Percentiles rank a stretch among this genome's conserved stretches.
phyloP scores from a whole-genome alignment of 176 grass and related monocot genomes.

The Canna indica region DNA sequence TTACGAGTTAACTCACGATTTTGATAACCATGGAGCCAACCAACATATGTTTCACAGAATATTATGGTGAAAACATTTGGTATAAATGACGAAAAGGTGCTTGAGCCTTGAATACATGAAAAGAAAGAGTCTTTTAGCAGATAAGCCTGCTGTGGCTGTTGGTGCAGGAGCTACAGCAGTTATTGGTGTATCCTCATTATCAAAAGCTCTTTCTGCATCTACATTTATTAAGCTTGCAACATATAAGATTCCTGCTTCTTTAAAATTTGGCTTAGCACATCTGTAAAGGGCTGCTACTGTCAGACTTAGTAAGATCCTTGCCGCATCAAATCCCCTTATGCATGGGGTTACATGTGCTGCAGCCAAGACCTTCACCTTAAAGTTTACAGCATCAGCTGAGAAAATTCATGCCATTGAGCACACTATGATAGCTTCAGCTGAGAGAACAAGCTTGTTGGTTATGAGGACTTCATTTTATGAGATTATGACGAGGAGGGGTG shows the following conservation, averaged over 20 bases:
- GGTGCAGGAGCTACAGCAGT: slow-evolving; percentile 84
- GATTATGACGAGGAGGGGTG: slow-evolving; percentile 76
- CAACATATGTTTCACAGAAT: slow-evolving; percentile 50
- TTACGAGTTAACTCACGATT: no score
- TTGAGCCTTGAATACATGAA: slow-evolving; percentile 28
- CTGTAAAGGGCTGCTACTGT: slow-evolving; percentile 30
- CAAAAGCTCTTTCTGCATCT: slow-evolving; percentile 65
- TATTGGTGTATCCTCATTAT: slow-evolving; percentile 61
- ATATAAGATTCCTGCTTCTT: slow-evolving; percentile 54
- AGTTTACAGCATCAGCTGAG: slow-evolving; percentile 60
- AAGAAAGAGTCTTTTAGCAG: slow-evolving; percentile 49
- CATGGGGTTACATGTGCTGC: slow-evolving; percentile 39
- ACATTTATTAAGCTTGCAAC: slow-evolving; percentile 60
- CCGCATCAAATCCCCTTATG: slow-evolving; percentile 21
- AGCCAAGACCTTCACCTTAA: slow-evolving; percentile 42
- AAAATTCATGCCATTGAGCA: slow-evolving; percentile 70
- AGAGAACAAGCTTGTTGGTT: slow-evolving; percentile 66
- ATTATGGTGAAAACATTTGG: slow-evolving; percentile 15
- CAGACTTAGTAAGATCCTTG: slow-evolving; percentile 41
- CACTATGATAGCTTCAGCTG: slow-evolving; percentile 51
- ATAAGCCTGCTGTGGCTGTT: slow-evolving; percentile 65
- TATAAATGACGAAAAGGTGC: slow-evolving; percentile 14
- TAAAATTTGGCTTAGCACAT: slow-evolving; percentile 53
- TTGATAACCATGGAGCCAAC: no score
- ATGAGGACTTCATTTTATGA: slow-evolving; percentile 89